These are phyloP conservation scores for Hypoxylon subgilvum DNA, from an alignment of 495 filamentous ascomycete genomes.

Conservation along the genomic window DNA sequence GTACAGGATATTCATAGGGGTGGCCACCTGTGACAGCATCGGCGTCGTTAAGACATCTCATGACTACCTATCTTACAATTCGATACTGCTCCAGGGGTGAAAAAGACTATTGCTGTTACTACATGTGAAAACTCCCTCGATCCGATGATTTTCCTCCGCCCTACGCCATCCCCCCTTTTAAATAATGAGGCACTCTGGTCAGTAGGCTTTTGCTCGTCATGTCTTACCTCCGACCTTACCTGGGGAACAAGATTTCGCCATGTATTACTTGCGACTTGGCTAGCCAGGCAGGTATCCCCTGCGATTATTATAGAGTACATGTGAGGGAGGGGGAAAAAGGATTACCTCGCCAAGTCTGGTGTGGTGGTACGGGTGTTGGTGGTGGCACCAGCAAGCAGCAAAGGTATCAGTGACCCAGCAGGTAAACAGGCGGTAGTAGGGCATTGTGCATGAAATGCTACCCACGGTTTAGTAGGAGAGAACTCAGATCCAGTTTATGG, in stretches of 20 bases:
- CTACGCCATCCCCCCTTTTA: conserved; percentile 13
- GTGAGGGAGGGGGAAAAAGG: conserved; percentile 17
- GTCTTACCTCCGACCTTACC: conserved; percentile 77
- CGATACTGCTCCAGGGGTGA: not conserved
- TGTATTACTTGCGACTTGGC: conserved; percentile 25
- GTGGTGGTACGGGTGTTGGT: not conserved
- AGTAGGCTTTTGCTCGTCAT: conserved; percentile 43
- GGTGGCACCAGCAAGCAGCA: too few species aligned
- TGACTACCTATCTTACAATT: conserved; percentile 36
- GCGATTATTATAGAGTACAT: conserved; percentile 39
- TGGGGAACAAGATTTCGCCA: conserved; percentile 41
- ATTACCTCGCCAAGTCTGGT: conserved; percentile 40
- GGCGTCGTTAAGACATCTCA: conserved; percentile 3
- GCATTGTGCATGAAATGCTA: not conserved
- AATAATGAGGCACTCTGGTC: conserved; percentile 33
- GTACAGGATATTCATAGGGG: too few species aligned
- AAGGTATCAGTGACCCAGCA: conserved; percentile 4
- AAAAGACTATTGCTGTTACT: conserved; percentile 9
- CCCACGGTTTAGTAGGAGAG: too few species aligned
- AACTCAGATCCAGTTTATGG: not conserved
- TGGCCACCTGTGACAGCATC: not conserved
- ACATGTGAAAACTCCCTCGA: conserved; percentile 7
- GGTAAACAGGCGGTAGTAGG: not conserved
- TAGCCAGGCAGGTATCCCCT: conserved; percentile 30
- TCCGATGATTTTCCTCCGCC: conserved; percentile 29